Conservation (phyloP, 2,329 filamentous ascomycete genomes). For the Blastomyces percursus region DNA sequence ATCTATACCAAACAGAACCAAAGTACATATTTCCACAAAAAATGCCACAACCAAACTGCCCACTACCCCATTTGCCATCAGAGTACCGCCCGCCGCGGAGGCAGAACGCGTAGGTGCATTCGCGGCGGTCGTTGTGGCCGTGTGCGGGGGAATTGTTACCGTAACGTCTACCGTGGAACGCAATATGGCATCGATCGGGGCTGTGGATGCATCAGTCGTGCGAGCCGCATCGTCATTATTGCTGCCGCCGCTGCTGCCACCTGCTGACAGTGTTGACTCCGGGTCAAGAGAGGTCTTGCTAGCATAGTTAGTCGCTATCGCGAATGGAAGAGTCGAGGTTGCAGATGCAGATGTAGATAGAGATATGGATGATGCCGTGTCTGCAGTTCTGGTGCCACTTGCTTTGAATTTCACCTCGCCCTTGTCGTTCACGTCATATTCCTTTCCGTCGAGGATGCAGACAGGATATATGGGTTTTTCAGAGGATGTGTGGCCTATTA, state of each 20-base stretch:
- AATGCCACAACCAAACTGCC: background rate
- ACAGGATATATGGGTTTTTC: conserved; percentile 11
- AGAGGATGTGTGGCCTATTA: background rate
- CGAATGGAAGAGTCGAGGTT: background rate
- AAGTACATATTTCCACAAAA: background rate
- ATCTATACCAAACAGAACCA: background rate
- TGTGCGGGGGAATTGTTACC: background rate
- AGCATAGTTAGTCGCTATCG: background rate
- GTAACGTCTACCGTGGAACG: background rate
- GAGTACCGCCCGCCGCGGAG: background rate
- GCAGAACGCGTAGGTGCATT: background rate
- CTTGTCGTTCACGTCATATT: conserved; percentile 11
- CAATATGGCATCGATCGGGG: background rate
- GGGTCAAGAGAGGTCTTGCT: background rate
- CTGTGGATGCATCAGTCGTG: background rate
- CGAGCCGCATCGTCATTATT: background rate
- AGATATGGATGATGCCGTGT: background rate
- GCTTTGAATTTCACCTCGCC: background rate
- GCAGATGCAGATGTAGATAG: background rate
- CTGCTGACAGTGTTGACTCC: background rate
- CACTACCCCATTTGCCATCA: background rate
- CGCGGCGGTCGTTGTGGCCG: background rate
- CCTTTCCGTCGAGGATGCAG: conserved; percentile 21
- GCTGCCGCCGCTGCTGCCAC: background rate
- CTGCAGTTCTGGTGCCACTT: background rate